Conservation (phyloP, 148 eudicot species). For the Dianthus caryophyllus region DNA sequence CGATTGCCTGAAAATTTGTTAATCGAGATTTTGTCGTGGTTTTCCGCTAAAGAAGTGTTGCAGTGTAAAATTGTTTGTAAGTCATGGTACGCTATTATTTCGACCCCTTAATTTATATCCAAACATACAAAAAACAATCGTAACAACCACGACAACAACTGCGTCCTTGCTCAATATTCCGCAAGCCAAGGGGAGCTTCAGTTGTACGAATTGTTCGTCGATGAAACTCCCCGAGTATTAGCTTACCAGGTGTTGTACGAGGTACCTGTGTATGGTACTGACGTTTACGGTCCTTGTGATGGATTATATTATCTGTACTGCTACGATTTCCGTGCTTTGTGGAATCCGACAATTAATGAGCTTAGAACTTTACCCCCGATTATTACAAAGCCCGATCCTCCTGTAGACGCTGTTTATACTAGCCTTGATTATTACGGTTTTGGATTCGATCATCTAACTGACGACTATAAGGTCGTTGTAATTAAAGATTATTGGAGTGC, state of each 20-base stretch:
- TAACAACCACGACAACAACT: not conserved
- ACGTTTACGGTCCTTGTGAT: constrained; percentile 14
- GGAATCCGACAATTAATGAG: not conserved
- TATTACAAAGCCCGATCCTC: not conserved
- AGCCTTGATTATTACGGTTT: not conserved
- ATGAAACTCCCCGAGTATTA: constrained; percentile 8
- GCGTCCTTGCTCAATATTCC: constrained; percentile 6
- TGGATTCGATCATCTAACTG: not conserved
- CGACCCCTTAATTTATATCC: constrained; percentile 11
- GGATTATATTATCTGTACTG: no score
- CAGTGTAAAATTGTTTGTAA: constrained; percentile 9
- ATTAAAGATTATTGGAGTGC: constrained; percentile 5
- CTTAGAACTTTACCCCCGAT: not conserved
- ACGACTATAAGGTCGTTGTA: constrained; percentile 14
- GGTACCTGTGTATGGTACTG: not conserved
- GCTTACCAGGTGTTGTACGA: constrained; percentile 3
- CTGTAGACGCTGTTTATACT: not conserved
- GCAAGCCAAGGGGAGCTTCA: constrained; percentile 12
- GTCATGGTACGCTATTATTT: constrained; percentile 9
- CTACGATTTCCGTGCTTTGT: no score
- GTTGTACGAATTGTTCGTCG: constrained; percentile 1
- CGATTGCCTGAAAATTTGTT: constrained; percentile 16
- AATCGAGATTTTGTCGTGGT: constrained; percentile 8
- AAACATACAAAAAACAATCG: constrained; percentile 12
- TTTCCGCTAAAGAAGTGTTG: constrained; percentile 9